Conservation (phyloP, 305 asterid genomes). For the Nicotiana rustica region DNA sequence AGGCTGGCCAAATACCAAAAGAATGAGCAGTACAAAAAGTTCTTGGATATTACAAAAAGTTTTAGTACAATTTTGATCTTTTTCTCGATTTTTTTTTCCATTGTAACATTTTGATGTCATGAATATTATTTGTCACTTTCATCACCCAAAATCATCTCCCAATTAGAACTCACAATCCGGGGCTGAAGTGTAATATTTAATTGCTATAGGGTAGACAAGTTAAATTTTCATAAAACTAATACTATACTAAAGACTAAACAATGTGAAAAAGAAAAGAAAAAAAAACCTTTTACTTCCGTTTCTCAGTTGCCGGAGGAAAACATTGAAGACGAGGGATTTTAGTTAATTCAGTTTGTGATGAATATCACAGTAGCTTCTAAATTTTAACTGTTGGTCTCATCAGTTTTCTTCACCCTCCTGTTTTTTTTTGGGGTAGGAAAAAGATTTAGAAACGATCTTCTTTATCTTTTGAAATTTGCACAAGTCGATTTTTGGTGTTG, state of each 20-base stretch:
- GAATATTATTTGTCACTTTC: background rate
- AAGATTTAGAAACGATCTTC: background rate
- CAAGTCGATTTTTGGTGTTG: background rate
- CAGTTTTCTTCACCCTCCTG: background rate
- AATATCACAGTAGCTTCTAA: background rate
- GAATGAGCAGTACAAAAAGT: too few relatives aligned
- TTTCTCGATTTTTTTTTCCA: too few relatives aligned
- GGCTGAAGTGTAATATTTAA: background rate
- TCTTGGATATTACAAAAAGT: too few relatives aligned
- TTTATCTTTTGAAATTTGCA: background rate
- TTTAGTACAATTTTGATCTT: too few relatives aligned
- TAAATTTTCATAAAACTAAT: background rate
- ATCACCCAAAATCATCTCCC: background rate
- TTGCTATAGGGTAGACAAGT: background rate
- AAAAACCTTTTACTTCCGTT: background rate
- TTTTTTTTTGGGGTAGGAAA: too few relatives aligned
- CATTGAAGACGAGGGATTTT: background rate
- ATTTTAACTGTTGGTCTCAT: background rate
- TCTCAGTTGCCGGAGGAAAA: background rate
- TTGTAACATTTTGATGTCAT: background rate
- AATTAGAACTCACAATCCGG: background rate
- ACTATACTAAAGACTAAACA: background rate
- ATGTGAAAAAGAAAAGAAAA: background rate
- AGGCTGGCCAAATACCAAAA: too few relatives aligned
- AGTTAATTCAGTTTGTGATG: background rate